Base-by-base conservation (phyloP, 306 rosid species). In the Elaeagnus macrophylla region DNA sequence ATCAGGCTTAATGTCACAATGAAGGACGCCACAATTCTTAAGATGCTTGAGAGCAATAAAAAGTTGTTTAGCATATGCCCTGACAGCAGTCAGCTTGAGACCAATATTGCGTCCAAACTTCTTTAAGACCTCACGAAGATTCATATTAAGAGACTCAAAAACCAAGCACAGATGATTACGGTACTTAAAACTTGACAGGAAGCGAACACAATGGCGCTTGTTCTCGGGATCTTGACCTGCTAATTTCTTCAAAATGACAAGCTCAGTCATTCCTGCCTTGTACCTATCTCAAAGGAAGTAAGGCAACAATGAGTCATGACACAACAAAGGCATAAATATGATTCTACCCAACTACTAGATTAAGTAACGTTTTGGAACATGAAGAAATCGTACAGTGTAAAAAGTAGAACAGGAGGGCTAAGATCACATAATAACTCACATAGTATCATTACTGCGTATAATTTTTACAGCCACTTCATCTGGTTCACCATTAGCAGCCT, bases 81-180 rank as follows among this genome's bases (percentile, higher is more conserved):
- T 84, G 68, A 93, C 95, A 49, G 90, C 96, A 44, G 89, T 93
- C 69, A 93, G 82, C 77, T 80, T 93, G 75, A 93, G 99, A 74
- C 99, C 99, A 78, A 93, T 88, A 79, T 93, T 93, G 88, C 96
- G 99, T 69, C 99, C 96, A 77, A 93, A 93, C 77, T 93, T 93
- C 90, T 93, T 93, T 78, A 93, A 85, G 70, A 93, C 95, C 78
- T 93, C 99, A 56, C 99, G 99, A 42, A 93, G 88, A 83, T 93
- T 93, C 99, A 88, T 93, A 71, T 85, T 75, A 66, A 93, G 99
- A 73, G 99, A 93, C 79, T 93, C 99, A 85, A 93, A 93, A 77
- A 93, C 99, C 85, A 93, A 77, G 77, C 96, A 88, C 68, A 93
- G 99, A 78, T 93, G 99, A 77, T 93, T 93, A 73, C 99, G 79